Evolutionary conservation across 1,284 basidiomycete species (phyloP).

Genomic region (Cutaneotrichosporon sp.): DNA sequence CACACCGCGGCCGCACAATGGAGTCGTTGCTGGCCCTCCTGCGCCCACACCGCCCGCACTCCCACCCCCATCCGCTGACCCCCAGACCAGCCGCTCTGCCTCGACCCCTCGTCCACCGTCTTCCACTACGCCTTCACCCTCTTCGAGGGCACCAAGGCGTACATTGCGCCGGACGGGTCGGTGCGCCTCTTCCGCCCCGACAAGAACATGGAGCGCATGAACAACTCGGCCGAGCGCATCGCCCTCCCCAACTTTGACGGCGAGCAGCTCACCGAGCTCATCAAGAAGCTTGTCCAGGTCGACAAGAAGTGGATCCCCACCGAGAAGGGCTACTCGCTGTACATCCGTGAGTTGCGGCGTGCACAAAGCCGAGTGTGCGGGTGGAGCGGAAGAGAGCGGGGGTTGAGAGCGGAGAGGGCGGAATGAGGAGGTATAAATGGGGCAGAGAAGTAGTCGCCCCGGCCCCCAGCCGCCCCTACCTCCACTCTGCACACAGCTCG

Average conservation of each 20-base stretch:
- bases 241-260: constrained; percentile 70
- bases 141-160: constrained; percentile 98
- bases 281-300: constrained; percentile 83
- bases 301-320: constrained; percentile 94
- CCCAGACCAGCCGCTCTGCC: constrained; percentile 68
- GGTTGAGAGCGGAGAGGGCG: not conserved
- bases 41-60: not conserved
- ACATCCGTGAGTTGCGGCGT: constrained; percentile 63
- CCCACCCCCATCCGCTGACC: not conserved
- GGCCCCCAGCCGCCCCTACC: too few species aligned
- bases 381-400: too few species aligned
- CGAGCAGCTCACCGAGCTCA: constrained; percentile 73
- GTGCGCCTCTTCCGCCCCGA: constrained; percentile 93
- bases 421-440: not conserved
- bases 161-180: constrained; percentile 73
- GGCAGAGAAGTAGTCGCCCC: too few species aligned
- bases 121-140: constrained; percentile 81
- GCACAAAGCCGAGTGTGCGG: not conserved
- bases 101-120: constrained; percentile 84
- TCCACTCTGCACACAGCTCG: too few species aligned
- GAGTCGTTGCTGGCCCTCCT: not conserved
- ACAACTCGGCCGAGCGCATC: constrained; percentile 54
- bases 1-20: not conserved
- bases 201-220: constrained; percentile 86
- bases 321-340: constrained; percentile 85